phyloP scores from a whole-genome alignment of 75 land plant species.

The Selaginella moellendorffii region DNA sequence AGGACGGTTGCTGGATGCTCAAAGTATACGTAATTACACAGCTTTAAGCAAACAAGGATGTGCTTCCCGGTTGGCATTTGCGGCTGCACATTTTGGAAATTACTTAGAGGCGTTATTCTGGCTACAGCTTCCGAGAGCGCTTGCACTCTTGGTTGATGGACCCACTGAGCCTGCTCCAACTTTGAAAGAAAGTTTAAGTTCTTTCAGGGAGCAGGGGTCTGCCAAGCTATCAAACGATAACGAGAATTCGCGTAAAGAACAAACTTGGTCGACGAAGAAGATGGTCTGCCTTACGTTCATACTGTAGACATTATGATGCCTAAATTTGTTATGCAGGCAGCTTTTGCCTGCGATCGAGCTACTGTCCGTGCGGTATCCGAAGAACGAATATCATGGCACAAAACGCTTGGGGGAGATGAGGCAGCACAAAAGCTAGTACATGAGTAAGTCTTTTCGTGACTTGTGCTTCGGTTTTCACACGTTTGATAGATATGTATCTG shows the following conservation, averaged over 20 bases:
- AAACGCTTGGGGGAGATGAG: constrained; percentile 60
- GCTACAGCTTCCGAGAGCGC: constrained; percentile 76
- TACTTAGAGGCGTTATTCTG: constrained; percentile 76
- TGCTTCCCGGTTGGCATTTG: constrained; percentile 69
- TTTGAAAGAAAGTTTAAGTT: neutral
- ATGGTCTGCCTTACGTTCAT: too few species aligned
- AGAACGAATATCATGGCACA: constrained; percentile 90
- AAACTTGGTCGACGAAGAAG: too few species aligned
- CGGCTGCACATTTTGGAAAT: constrained; percentile 94
- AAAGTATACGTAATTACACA: constrained; percentile 43
- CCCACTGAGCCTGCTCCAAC: constrained; percentile 14
- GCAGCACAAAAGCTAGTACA: constrained; percentile 87
- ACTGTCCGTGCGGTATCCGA: constrained; percentile 54
- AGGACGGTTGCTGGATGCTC: constrained; percentile 82
- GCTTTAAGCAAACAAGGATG: constrained; percentile 48
- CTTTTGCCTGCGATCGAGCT: constrained; percentile 41
- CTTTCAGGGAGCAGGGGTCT: neutral
- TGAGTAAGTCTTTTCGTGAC: constrained; percentile 42
- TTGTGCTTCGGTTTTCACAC: neutral
- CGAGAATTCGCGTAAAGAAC: neutral
- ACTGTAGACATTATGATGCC: too few species aligned
- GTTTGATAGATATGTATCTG: constrained; percentile 52
- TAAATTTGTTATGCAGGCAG: neutral
- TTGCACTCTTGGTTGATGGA: constrained; percentile 38
- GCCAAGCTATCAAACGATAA: neutral